phyloP scores from a whole-genome alignment of 805 yeast genomes.

The Wickerhamomyces sydowiorum region DNA sequence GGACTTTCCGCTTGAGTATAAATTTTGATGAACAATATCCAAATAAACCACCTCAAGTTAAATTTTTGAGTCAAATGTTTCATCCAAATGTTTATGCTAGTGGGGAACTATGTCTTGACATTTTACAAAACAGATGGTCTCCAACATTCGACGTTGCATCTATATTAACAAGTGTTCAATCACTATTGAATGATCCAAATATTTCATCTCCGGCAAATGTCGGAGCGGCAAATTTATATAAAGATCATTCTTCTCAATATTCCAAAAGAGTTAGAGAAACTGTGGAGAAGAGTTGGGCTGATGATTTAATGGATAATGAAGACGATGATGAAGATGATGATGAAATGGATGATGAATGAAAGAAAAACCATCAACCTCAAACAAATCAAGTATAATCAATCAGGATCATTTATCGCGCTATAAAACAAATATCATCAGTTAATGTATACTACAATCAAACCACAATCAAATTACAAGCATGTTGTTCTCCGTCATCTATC shows the following conservation, averaged over 20 bases:
- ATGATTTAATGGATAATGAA: constrained; percentile 59
- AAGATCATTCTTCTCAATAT: constrained; percentile 92
- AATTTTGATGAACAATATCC: constrained; percentile 98
- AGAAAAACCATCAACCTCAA: background rate
- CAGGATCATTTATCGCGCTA: too few species aligned
- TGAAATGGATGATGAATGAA: constrained; percentile 27
- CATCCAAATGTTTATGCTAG: constrained; percentile 96
- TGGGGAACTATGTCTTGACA: constrained; percentile 94
- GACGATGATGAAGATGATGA: constrained; percentile 32
- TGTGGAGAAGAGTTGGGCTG: constrained; percentile 92
- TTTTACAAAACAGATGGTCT: constrained; percentile 95
- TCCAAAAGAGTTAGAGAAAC: constrained; percentile 88
- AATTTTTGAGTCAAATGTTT: constrained; percentile 90
- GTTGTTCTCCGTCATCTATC: too few species aligned
- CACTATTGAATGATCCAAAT: constrained; percentile 91
- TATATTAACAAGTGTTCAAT: constrained; percentile 87
- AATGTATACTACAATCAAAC: too few species aligned
- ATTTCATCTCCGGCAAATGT: constrained; percentile 96
- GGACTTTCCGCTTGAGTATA: constrained; percentile 80
- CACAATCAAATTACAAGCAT: background rate
- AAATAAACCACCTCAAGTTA: constrained; percentile 91
- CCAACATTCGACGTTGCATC: constrained; percentile 98
- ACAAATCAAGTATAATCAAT: too few species aligned
- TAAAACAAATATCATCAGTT: too few species aligned
- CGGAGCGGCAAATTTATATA: constrained; percentile 93